Conservation (phyloP, 768 basidiomycete genomes). For the Lentinula edodes region DNA sequence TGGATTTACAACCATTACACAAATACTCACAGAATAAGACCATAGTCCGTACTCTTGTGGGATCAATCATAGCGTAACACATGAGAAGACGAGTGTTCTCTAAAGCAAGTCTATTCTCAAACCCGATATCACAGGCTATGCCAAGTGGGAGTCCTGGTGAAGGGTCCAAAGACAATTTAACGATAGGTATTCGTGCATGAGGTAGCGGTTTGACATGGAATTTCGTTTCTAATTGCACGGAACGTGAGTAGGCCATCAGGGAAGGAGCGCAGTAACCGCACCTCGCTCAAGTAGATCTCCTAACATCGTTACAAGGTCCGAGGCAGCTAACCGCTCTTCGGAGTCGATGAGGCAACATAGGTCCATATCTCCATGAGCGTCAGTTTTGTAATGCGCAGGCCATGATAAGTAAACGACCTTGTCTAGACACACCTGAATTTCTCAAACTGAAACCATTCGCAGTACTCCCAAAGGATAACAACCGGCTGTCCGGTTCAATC, state of each 20-base stretch:
- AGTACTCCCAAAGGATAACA: conserved; percentile 93
- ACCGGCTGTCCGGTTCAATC: conserved; percentile 85
- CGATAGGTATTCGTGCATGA: conserved; percentile 96
- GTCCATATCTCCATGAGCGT: conserved; percentile 78
- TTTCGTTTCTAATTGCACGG: conserved; percentile 59
- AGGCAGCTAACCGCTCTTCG: conserved; percentile 68
- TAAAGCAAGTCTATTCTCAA: conserved; percentile 93
- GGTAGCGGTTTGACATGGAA: conserved; percentile 95
- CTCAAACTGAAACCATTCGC: conserved; percentile 96
- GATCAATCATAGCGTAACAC: conserved; percentile 97
- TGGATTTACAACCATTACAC: background rate
- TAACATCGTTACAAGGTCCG: conserved; percentile 90
- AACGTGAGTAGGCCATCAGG: conserved; percentile 23
- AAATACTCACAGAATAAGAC: conserved; percentile 87
- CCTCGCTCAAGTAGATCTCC: conserved; percentile 92
- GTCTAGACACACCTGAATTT: conserved; percentile 67
- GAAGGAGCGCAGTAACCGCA: conserved; percentile 28
- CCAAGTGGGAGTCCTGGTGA: conserved; percentile 77
- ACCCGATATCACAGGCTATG: conserved; percentile 97
- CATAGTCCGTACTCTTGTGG: conserved; percentile 86
- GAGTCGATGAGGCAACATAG: conserved; percentile 95
- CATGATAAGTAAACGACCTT: background rate
- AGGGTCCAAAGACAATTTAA: conserved; percentile 91
- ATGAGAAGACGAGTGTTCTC: conserved; percentile 95
- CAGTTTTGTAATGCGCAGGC: background rate